A percentile compares a stretch with the other conserved stretches of the same genome.
Conservation (phyloP, 768 basidiomycete species). For the Pulveroboletus sp. region DNA sequence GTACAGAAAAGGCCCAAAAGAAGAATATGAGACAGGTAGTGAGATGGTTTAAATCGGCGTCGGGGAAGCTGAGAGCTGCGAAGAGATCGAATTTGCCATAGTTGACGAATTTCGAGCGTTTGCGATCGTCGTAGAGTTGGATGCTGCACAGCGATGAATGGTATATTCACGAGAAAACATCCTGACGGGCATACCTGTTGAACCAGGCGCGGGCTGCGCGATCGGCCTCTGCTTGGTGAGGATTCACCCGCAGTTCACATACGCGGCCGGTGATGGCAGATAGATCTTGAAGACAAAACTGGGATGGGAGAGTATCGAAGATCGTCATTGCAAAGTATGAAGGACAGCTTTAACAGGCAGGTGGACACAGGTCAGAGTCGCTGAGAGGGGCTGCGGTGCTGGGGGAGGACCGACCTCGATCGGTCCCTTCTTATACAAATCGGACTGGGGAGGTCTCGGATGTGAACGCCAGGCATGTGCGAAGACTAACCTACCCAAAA, state of each 20-base stretch:
- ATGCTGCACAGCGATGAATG: slow-evolving; percentile 17
- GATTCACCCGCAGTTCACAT: slow-evolving; percentile 34
- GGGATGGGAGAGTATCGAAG: slow-evolving; percentile 31
- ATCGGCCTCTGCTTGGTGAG: slow-evolving; percentile 34
- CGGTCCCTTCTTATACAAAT: slow-evolving; percentile 30
- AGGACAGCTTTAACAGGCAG: slow-evolving; percentile 1
- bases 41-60: slow-evolving; percentile 35
- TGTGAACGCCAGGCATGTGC: slow-evolving; percentile 20
- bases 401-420: slow-evolving; percentile 3
- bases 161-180: not conserved
- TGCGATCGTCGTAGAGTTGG: slow-evolving; percentile 34
- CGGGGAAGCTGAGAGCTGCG: slow-evolving; percentile 38
- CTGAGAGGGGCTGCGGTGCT: slow-evolving; percentile 19
- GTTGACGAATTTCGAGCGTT: slow-evolving; percentile 34
- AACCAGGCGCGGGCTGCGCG: slow-evolving; percentile 34
- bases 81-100: slow-evolving; percentile 39
- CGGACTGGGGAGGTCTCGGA: slow-evolving; percentile 1
- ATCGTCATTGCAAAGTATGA: slow-evolving; percentile 32
- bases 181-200: slow-evolving; percentile 20
- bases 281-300: slow-evolving; percentile 36
- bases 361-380: slow-evolving; percentile 26
- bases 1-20: slow-evolving; percentile 38
- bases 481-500: slow-evolving; percentile 12
- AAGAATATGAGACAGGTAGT: slow-evolving; percentile 37
- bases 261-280: slow-evolving; percentile 35